These are phyloP conservation scores for Ophiostoma quercus DNA, from an alignment of 2,329 filamentous ascomycete species.

Conservation along the genomic window DNA sequence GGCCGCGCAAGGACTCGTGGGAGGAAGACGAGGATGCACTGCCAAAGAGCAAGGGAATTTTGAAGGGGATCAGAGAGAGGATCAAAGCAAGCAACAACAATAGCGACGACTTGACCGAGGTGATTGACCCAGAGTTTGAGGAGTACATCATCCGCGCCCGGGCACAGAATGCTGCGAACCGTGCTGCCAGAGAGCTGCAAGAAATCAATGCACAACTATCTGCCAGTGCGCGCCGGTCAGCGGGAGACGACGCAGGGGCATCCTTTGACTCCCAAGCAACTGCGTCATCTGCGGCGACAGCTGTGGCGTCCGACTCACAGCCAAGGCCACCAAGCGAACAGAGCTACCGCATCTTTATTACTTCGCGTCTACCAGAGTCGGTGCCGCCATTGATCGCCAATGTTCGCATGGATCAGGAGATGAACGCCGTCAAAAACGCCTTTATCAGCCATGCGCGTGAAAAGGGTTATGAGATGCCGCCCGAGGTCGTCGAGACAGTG, in stretches of 20 bases:
- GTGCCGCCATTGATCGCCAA: conserved; percentile 49
- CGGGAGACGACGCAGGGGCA: background rate
- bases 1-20: background rate
- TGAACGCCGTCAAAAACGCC: conserved; percentile 60
- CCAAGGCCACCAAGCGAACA: conserved; percentile 28
- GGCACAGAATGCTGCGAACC: conserved; percentile 23
- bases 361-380: conserved; percentile 49
- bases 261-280: background rate
- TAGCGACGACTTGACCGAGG: conserved; percentile 25
- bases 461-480: conserved; percentile 36
- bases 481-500: conserved; percentile 53
- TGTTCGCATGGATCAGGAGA: conserved; percentile 60
- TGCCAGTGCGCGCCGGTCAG: background rate
- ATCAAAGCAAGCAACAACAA: background rate
- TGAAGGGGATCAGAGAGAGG: background rate
- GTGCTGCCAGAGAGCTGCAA: conserved; percentile 19
- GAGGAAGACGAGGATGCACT: background rate
- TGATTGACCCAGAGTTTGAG: conserved; percentile 25
- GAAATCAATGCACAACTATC: conserved; percentile 14
- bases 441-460: conserved; percentile 64
- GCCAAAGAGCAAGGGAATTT: background rate
- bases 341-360: conserved; percentile 46
- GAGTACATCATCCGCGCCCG: conserved; percentile 27
- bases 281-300: background rate
- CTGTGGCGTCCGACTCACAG: background rate